Evolutionary conservation across 1,139 yeast species (phyloP).

Genomic region (Suhomyces maxii): DNA sequence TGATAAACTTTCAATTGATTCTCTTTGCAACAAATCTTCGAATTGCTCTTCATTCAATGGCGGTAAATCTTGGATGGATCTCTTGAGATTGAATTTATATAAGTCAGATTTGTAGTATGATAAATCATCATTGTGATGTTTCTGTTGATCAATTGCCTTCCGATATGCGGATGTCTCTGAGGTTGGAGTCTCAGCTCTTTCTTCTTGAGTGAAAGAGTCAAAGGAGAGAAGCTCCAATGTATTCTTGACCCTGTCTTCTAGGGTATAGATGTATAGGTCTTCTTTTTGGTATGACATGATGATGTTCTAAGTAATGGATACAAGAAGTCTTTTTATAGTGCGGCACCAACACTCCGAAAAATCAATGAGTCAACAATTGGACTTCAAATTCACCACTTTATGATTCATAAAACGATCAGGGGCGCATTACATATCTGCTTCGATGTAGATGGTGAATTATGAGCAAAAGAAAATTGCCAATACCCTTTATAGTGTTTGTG

Average conservation of each 20-base stretch:
- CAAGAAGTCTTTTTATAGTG: not conserved
- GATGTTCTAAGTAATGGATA: not conserved
- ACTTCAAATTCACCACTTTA: too few species aligned
- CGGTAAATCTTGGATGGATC: slow-evolving; percentile 47
- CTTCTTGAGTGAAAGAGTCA: slow-evolving; percentile 45
- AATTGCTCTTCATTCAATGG: slow-evolving; percentile 60
- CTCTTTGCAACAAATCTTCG: slow-evolving; percentile 52
- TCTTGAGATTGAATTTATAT: slow-evolving; percentile 60
- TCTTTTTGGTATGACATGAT: slow-evolving; percentile 21
- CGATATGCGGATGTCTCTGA: not conserved
- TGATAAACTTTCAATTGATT: slow-evolving; percentile 58
- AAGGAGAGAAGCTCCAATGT: slow-evolving; percentile 58
- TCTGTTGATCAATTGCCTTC: not conserved
- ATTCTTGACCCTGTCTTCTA: slow-evolving; percentile 41
- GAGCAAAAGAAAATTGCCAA: too few species aligned
- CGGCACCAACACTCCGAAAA: not conserved
- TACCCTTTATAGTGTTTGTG: too few species aligned
- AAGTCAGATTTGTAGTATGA: slow-evolving; percentile 57
- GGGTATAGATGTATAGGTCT: slow-evolving; percentile 55
- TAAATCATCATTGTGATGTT: slow-evolving; percentile 4
- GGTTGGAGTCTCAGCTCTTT: slow-evolving; percentile 10
- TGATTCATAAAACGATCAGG: too few species aligned
- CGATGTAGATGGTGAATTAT: too few species aligned
- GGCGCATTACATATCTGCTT: too few species aligned
- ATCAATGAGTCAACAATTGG: too few species aligned